phyloP scores from a whole-genome alignment of 169 alveolate species.

The Plasmodium vivax region DNA sequence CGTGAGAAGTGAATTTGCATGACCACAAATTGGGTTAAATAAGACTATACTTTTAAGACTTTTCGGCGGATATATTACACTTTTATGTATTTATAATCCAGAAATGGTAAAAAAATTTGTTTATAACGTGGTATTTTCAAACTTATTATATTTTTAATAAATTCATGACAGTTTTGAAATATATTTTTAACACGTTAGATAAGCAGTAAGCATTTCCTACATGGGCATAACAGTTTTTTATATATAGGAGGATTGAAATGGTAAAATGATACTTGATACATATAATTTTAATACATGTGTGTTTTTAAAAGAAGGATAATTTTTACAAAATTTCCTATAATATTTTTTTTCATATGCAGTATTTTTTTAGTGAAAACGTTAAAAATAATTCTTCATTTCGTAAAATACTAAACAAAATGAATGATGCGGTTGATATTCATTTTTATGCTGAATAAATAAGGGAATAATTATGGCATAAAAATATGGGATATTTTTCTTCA shows the following conservation, averaged over 20 bases:
- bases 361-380: not conserved
- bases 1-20: too few relatives aligned
- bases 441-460: too few relatives aligned
- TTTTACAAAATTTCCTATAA: not conserved
- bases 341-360: not conserved
- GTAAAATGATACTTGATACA: too few relatives aligned
- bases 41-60: too few relatives aligned
- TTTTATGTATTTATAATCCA: not conserved
- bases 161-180: not conserved
- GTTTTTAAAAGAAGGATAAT: too few relatives aligned
- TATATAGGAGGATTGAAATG: not conserved
- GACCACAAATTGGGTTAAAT: not conserved
- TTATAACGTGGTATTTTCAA: not conserved
- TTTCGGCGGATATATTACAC: not conserved
- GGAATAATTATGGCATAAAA: too few relatives aligned
- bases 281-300: too few relatives aligned
- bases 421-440: not conserved
- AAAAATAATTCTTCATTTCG: not conserved
- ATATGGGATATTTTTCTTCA: too few relatives aligned
- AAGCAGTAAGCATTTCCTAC: not conserved
- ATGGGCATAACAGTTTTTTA: not conserved
- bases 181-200: not conserved
- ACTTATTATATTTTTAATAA: not conserved
- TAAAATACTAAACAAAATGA: not conserved
- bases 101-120: not conserved